Evolutionary conservation across 306 rosid genomes (phyloP).

Genomic region (Prunus mume): DNA sequence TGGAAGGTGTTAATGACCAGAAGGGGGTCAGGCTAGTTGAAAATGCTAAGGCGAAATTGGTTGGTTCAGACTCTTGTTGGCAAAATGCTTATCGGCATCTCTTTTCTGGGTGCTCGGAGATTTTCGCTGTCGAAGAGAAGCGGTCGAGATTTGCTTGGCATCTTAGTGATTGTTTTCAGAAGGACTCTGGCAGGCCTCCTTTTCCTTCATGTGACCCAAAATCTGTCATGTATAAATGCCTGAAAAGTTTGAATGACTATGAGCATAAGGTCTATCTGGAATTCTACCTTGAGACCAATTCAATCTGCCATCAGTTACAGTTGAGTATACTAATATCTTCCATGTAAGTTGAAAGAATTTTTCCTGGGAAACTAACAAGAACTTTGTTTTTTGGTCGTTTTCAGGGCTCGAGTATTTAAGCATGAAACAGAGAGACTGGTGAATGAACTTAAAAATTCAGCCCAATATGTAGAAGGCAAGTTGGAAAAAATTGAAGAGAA

Average conservation of each 20-base stretch:
- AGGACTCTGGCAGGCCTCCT: conserved; percentile 61
- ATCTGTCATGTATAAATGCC: conserved; percentile 48
- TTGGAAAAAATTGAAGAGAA: conserved; percentile 55
- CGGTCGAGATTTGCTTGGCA: conserved; percentile 86
- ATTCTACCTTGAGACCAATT: conserved; percentile 83
- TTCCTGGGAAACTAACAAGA: background rate
- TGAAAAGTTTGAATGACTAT: conserved; percentile 43
- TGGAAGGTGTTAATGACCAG: conserved; percentile 48
- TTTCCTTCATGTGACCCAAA: conserved; percentile 62
- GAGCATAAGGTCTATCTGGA: conserved; percentile 70
- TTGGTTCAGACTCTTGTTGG: conserved; percentile 61
- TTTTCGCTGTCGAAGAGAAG: conserved; percentile 57
- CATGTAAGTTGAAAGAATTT: background rate
- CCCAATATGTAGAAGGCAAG: conserved; percentile 64
- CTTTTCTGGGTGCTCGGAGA: conserved; percentile 71
- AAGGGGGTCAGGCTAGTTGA: conserved; percentile 48
- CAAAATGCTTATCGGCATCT: conserved; percentile 59
- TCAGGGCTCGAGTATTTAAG: conserved; percentile 63
- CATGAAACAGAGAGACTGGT: conserved; percentile 77
- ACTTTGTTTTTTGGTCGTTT: background rate
- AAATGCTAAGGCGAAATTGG: conserved; percentile 56
- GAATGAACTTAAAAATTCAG: conserved; percentile 63
- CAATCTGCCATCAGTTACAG: conserved; percentile 85
- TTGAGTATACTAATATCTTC: conserved; percentile 35
- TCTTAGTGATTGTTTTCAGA: conserved; percentile 85